A percentile compares a stretch with the other conserved stretches of the same genome.
Evolutionary conservation across 257 asterid species (phyloP).

Genomic region (Salvia rosmarinus): DNA sequence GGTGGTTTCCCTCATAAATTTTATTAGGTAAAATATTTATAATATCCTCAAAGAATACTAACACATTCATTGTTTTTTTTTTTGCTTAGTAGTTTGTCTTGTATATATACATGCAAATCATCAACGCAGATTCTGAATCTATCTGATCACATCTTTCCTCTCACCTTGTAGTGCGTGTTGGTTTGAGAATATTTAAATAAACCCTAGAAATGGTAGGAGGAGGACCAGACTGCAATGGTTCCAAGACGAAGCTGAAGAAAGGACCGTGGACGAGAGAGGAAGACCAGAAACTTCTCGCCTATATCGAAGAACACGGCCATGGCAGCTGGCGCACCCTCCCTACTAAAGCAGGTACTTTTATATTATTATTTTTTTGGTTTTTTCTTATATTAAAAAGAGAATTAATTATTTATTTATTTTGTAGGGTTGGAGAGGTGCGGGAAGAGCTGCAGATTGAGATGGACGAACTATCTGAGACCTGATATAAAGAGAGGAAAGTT

Average conservation of each 20-base stretch:
- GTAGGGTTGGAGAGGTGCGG: constrained; percentile 60
- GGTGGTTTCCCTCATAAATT: constrained; percentile 44
- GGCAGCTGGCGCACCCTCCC: constrained; percentile 68
- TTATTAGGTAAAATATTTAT: constrained; percentile 41
- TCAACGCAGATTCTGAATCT: neutral
- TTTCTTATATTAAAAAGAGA: neutral
- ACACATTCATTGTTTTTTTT: too few relatives aligned
- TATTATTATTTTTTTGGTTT: neutral
- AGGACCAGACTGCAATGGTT: constrained; percentile 6
- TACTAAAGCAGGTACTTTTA: constrained; percentile 47
- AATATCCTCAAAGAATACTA: neutral
- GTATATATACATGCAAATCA: neutral
- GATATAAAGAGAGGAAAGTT: constrained; percentile 63
- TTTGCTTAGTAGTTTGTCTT: too few relatives aligned
- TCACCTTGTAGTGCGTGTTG: constrained; percentile 21
- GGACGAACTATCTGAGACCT: constrained; percentile 60
- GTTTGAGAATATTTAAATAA: neutral
- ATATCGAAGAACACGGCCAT: constrained; percentile 49
- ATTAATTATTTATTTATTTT: neutral
- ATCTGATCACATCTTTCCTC: neutral
- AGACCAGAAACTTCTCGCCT: constrained; percentile 56
- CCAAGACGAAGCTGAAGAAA: constrained; percentile 49
- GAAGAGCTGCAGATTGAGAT: constrained; percentile 62
- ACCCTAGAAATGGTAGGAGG: constrained; percentile 38
- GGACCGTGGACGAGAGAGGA: constrained; percentile 72